Base-by-base conservation (phyloP, 164 flowering plant species). In the Dillenia turbinata region DNA sequence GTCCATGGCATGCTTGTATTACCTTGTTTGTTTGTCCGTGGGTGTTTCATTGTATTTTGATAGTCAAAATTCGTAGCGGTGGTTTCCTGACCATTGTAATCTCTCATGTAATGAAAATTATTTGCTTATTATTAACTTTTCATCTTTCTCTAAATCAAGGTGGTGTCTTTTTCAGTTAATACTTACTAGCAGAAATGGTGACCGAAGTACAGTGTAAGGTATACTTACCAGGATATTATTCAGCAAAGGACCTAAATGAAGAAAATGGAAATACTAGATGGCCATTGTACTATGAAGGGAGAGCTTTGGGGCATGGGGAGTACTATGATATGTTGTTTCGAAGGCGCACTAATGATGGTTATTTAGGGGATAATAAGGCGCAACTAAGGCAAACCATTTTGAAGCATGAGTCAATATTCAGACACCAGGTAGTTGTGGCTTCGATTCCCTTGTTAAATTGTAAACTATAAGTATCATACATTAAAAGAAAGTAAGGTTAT, bases 321-420 rank as follows among this genome's bases (percentile, higher is more conserved):
- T 62, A 51, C 50, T 49, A 63, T 48, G 59, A 63, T 19, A 14
- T 59, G n/a, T 57, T 60, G 47, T 44, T 61, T 54, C 0, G 60
- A 44, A 63, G 57, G 24, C 54, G 52, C 16, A 33, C 57, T 0
- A 49, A 65, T 43, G 73, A 75, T 68, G 61, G 61, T 10, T 64
- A 46, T 52, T 15, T 47, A 0, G 72, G 67, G 43, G 26, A 57
- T 50, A 72, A 77, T 9, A 67, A 63, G 62, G 80, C 75, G 43
- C 56, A 65, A 45, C 19, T 80, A 59, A 73, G 69, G 71, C 69
- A 76, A 24, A 76, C 77, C 14, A 82, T 82, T 44, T 45, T 82
- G 67, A 69, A 70, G 66, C 86, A 82, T 46, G 86, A 82, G 52
- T 59, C 72, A 8, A 53, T 69, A 22, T 82, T 82, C 61, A 79